Conservation (phyloP, 495 filamentous ascomycete species). For the Aspergillus cristatus region DNA sequence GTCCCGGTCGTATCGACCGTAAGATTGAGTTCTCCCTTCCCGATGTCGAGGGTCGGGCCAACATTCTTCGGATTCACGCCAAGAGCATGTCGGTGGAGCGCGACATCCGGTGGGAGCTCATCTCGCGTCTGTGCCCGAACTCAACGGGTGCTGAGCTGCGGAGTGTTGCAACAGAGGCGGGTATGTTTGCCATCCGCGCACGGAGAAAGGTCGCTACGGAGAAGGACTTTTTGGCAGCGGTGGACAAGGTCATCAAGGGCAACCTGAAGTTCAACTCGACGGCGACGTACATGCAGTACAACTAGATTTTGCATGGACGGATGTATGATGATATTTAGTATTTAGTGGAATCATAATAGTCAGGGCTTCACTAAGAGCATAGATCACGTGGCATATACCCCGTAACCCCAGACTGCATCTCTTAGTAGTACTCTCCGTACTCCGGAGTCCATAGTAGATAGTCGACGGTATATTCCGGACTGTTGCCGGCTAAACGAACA, state of each 20-base stretch:
- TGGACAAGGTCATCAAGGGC: slow-evolving; percentile 99
- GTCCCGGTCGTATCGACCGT: slow-evolving; percentile 93
- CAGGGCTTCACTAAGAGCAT: too few species aligned
- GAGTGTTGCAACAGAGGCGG: slow-evolving; percentile 97
- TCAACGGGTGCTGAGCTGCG: slow-evolving; percentile 89
- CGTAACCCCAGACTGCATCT: too few species aligned
- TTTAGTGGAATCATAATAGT: slow-evolving; percentile 5
- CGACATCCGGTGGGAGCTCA: slow-evolving; percentile 97
- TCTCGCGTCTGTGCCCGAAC: slow-evolving; percentile 93
- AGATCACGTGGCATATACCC: too few species aligned
- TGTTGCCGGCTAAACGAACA: slow-evolving; percentile 17
- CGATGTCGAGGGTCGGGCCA: slow-evolving; percentile 91
- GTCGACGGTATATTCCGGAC: too few species aligned
- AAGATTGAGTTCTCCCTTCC: slow-evolving; percentile 98
- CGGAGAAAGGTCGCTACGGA: slow-evolving; percentile 96
- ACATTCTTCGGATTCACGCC: slow-evolving; percentile 95
- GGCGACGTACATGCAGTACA: slow-evolving; percentile 98
- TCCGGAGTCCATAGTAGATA: too few species aligned
- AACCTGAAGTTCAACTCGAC: slow-evolving; percentile 99
- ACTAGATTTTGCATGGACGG: slow-evolving; percentile 46
- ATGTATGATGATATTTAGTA: slow-evolving; percentile 19
- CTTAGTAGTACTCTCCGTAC: too few species aligned
- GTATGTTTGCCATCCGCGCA: slow-evolving; percentile 97
- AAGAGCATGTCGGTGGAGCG: slow-evolving; percentile 99
- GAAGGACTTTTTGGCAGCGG: slow-evolving; percentile 96